Evolutionary conservation across 768 basidiomycete genomes (phyloP).

Genomic region (Lentinula raphanica): DNA sequence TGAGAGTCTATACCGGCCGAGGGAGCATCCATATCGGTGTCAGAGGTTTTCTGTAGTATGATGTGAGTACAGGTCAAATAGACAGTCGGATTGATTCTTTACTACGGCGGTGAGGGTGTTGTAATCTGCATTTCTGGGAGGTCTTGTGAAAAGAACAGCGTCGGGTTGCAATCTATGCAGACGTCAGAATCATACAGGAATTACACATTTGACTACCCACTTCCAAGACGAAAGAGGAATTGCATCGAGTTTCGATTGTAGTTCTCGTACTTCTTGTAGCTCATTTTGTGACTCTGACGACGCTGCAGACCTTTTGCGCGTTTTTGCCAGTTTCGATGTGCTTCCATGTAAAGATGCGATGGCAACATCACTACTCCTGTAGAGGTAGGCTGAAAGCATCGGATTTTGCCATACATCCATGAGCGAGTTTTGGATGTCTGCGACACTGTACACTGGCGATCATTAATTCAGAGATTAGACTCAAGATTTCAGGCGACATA

Average conservation of each 20-base stretch:
- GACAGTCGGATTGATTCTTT: constrained; percentile 7
- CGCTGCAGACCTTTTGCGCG: constrained; percentile 25
- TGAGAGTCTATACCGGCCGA: constrained; percentile 19
- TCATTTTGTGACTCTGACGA: constrained; percentile 31
- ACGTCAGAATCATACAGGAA: constrained; percentile 4
- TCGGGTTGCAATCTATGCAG: constrained; percentile 41
- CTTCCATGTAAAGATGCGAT: constrained; percentile 27
- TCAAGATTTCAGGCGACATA: constrained; percentile 10
- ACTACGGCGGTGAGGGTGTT: constrained; percentile 49
- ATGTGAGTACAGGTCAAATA: neutral
- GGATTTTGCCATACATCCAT: constrained; percentile 50
- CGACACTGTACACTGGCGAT: constrained; percentile 11
- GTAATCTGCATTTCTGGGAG: constrained; percentile 60
- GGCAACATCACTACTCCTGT: constrained; percentile 45
- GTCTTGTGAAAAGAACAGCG: constrained; percentile 57
- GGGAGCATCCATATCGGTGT: constrained; percentile 18
- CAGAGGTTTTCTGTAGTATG: constrained; percentile 12
- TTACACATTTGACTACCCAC: constrained; percentile 34
- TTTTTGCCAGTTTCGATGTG: constrained; percentile 25
- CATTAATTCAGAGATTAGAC: neutral
- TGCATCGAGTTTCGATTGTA: constrained; percentile 49
- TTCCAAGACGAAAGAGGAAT: constrained; percentile 56
- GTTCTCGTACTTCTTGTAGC: constrained; percentile 36
- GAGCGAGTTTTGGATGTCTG: constrained; percentile 25
- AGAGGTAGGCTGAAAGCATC: constrained; percentile 49